A percentile compares a stretch with the other conserved stretches of the same genome.
Evolutionary conservation across 169 alveolate genomes (phyloP).

Genomic region (Plasmodium adleri): DNA sequence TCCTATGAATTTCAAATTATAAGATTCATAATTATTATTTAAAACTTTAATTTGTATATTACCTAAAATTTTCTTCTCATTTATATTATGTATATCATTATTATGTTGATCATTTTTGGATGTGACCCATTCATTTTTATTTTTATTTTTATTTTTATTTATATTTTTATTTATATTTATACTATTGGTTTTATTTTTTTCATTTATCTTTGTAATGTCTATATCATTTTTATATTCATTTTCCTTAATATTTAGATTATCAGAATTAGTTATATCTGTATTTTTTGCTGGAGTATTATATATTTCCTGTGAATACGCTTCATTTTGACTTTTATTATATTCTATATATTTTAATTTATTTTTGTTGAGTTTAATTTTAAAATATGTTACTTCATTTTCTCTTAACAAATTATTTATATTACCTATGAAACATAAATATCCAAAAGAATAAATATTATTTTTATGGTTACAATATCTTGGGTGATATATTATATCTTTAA

Average conservation of each 20-base stretch:
- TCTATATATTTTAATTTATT: slow-evolving; percentile 10
- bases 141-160: too few relatives aligned
- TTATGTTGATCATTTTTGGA: background rate
- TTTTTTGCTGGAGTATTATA: background rate
- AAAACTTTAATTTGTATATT: slow-evolving; percentile 37
- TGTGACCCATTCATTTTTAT: too few relatives aligned
- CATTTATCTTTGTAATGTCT: background rate
- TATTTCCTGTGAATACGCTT: background rate
- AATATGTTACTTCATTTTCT: slow-evolving; percentile 45
- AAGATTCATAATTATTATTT: slow-evolving; percentile 69
- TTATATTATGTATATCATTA: background rate
- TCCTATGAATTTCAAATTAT: slow-evolving; percentile 64
- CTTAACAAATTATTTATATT: slow-evolving; percentile 33
- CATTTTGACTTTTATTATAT: slow-evolving; percentile 4
- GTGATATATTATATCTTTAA: slow-evolving; percentile 28
- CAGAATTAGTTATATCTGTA: background rate
- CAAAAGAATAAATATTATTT: slow-evolving; percentile 22
- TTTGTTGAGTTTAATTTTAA: slow-evolving; percentile 54
- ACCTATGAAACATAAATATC: slow-evolving; percentile 48
- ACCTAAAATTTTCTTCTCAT: slow-evolving; percentile 31
- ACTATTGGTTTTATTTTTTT: background rate
- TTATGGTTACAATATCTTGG: background rate
- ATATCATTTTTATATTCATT: background rate
- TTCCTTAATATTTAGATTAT: background rate
- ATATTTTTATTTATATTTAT: too few relatives aligned